Evolutionary conservation across 768 basidiomycete genomes (phyloP), one percentile per base, ranked within the genome.

Genomic region (Grammothele lineata): DNA sequence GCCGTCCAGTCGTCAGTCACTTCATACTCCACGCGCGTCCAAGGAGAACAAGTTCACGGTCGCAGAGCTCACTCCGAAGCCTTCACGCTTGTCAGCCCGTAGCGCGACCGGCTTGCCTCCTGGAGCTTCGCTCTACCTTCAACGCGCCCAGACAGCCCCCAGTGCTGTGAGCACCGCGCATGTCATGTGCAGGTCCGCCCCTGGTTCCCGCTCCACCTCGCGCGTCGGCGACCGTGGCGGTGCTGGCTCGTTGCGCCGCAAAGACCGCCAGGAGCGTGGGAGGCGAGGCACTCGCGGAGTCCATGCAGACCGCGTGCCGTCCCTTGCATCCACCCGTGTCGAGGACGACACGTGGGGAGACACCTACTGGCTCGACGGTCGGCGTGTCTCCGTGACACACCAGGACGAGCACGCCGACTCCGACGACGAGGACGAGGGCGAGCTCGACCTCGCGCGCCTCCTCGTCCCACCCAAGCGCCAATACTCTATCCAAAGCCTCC

Each of bases 401-500:
- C 54, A 43, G 1, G 23, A 39, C 19, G 41, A 47, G 18, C 37
- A 47, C 18, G 30, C 19, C 5, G 68, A 63, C 11, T 62, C 70
- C 3, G 74, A 73, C 4, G 70, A 70, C 3, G 75, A 75, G 7
- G 78, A 76, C 33, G 74, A 68, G 15, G 66, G 70, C 14, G 86
- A 87, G 57, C 66, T 87, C 37, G 75, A 81, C 57, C 70, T 88
- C 33, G 80, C 83, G 14, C 73, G 75, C 22, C 72, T 88, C 45
- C 77, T 89, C 27, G 78, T 85, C 22, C 83, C 79, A 7, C 74
- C 87, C 17, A 85, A 80, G 60, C 71, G 86, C 22, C 86, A 89
- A 58, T 75, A 81, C 49, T 87, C 85, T 15, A 87, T 88, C 52
- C 77, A 71, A 55, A 87, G 85, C 60, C 66, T 89, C 46, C 71